Evolutionary conservation across 2,329 filamentous ascomycete species (phyloP).

Genomic region (Tympanopsis confertula): DNA sequence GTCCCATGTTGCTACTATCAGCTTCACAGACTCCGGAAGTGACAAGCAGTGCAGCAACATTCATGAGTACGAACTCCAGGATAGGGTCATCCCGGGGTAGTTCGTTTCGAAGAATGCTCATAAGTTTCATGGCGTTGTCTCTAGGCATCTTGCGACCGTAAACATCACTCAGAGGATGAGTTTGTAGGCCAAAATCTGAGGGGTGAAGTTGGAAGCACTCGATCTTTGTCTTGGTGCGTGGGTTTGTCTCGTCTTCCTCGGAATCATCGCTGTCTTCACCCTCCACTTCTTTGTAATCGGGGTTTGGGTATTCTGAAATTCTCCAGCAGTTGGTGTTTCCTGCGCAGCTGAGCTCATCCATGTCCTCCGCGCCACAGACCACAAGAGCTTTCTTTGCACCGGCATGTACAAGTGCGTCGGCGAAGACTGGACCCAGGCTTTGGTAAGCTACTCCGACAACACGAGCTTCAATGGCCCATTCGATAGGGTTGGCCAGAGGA

Average conservation of each 20-base stretch:
- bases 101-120: constrained; percentile 63
- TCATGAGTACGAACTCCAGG: constrained; percentile 86
- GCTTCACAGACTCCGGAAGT: constrained; percentile 77
- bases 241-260: not conserved
- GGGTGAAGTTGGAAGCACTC: constrained; percentile 71
- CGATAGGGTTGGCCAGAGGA: constrained; percentile 80
- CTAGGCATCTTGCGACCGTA: constrained; percentile 74
- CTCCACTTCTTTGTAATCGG: not conserved
- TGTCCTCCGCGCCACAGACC: constrained; percentile 85
- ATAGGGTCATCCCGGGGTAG: constrained; percentile 70
- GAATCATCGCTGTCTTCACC: constrained; percentile 17
- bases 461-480: constrained; percentile 73
- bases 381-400: constrained; percentile 77
- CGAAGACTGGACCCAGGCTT: constrained; percentile 79
- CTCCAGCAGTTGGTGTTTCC: constrained; percentile 84
- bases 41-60: constrained; percentile 80
- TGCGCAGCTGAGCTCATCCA: constrained; percentile 90
- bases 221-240: constrained; percentile 31
- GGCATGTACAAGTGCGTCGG: constrained; percentile 66
- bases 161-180: constrained; percentile 66
- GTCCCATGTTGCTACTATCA: constrained; percentile 67
- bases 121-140: constrained; percentile 79
- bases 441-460: constrained; percentile 86
- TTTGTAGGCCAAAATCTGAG: constrained; percentile 72
- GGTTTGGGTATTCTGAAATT: constrained; percentile 34